These are phyloP conservation scores for Aspergillus leporis DNA, from an alignment of 495 filamentous ascomycete genomes.

Conservation along the genomic window DNA sequence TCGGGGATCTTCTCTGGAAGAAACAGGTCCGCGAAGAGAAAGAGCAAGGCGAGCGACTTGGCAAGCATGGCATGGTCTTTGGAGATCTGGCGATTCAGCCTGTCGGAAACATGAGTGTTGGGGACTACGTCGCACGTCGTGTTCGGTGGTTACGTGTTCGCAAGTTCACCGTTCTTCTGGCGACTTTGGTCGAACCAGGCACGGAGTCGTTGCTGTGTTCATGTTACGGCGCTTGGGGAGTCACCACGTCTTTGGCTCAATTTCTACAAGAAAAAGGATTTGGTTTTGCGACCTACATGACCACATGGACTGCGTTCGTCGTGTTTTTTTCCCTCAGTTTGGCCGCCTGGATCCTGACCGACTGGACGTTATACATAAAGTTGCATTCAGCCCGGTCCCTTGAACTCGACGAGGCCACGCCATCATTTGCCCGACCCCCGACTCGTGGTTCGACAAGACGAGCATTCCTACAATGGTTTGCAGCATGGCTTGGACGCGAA, in stretches of 20 bases:
- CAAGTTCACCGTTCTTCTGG: slow-evolving; percentile 88
- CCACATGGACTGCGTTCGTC: slow-evolving; percentile 69
- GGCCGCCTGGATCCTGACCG: slow-evolving; percentile 67
- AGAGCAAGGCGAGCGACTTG: slow-evolving; percentile 48
- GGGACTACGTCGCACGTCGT: slow-evolving; percentile 77
- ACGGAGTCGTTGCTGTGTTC: slow-evolving; percentile 88
- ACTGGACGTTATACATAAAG: slow-evolving; percentile 70
- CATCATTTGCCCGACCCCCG: slow-evolving; percentile 61
- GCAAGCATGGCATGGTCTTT: slow-evolving; percentile 80
- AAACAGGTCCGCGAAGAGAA: slow-evolving; percentile 47
- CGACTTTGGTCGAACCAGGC: slow-evolving; percentile 91
- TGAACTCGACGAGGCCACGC: slow-evolving; percentile 72
- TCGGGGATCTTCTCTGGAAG: slow-evolving; percentile 89
- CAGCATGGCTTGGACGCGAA: slow-evolving; percentile 86
- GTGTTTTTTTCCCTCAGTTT: slow-evolving; percentile 67
- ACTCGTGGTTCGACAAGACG: slow-evolving; percentile 38
- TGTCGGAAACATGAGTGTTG: slow-evolving; percentile 75
- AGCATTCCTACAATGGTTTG: slow-evolving; percentile 68
- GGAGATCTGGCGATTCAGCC: slow-evolving; percentile 90
- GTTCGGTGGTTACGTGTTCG: slow-evolving; percentile 90
- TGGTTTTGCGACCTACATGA: slow-evolving; percentile 34
- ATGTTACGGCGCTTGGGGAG: slow-evolving; percentile 72
- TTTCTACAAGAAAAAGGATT: slow-evolving; percentile 55
- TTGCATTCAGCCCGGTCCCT: slow-evolving; percentile 70
- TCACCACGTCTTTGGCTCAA: slow-evolving; percentile 68